Evolutionary conservation across 2,329 filamentous ascomycete genomes (phyloP).

Genomic region (Exophiala mesophila): DNA sequence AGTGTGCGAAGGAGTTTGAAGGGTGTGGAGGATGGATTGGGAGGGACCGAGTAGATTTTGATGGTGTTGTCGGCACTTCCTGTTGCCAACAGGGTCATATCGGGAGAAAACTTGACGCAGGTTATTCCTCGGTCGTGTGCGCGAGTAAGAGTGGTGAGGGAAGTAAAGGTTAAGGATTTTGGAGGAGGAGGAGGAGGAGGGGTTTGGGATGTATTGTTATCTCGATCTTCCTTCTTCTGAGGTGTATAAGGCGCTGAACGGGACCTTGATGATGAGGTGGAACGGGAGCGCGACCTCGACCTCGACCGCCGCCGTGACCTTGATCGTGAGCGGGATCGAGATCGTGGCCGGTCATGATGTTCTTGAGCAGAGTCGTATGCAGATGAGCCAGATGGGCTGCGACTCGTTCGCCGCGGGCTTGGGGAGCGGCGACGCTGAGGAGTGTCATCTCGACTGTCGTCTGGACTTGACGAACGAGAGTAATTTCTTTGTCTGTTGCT

Average conservation of each 20-base stretch:
- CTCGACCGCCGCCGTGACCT: constrained; percentile 26
- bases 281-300: constrained; percentile 28
- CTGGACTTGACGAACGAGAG: constrained; percentile 16
- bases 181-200: constrained; percentile 15
- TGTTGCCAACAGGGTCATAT: constrained; percentile 84
- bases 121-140: constrained; percentile 62
- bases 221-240: constrained; percentile 5
- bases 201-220: constrained; percentile 2
- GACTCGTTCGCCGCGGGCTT: constrained; percentile 14
- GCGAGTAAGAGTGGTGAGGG: constrained; percentile 31
- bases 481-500: constrained; percentile 13
- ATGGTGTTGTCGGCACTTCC: constrained; percentile 84
- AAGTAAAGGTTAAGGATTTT: constrained; percentile 18
- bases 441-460: constrained; percentile 2
- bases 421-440: constrained; percentile 8
- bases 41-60: constrained; percentile 63
- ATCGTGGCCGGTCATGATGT: constrained; percentile 3
- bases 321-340: constrained; percentile 3
- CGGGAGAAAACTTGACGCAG: constrained; percentile 83
- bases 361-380: constrained; percentile 19
- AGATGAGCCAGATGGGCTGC: constrained; percentile 13
- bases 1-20: constrained; percentile 79
- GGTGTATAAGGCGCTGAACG: constrained; percentile 27
- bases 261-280: constrained; percentile 44
- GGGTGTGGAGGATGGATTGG: constrained; percentile 52